A percentile compares a stretch with the other conserved stretches of the same genome.
phyloP scores from a whole-genome alignment of 2,329 filamentous ascomycete genomes.

The Aspergillus ochraceoroseus region DNA sequence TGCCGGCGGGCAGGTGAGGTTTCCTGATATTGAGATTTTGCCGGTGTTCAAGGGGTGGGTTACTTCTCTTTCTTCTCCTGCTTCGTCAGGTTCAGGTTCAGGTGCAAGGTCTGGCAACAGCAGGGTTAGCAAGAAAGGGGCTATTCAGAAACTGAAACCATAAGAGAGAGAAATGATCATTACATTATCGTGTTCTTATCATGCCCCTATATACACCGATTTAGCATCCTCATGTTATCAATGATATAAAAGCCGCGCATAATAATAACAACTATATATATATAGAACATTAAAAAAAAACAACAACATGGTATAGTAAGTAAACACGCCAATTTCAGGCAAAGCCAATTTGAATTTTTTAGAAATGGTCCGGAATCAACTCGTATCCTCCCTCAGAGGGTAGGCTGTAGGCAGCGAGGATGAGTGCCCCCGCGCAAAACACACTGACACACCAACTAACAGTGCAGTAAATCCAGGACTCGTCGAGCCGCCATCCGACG shows the following conservation, averaged over 20 bases:
- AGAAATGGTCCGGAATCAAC: constrained; percentile 53
- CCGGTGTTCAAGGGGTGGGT: constrained; percentile 29
- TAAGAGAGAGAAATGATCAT: not conserved
- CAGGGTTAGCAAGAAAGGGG: not conserved
- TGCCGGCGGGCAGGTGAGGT: constrained; percentile 19
- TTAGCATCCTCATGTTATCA: no score
- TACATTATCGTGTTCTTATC: not conserved
- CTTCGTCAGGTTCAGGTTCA: not conserved
- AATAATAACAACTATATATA: not conserved
- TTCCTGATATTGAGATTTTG: constrained; percentile 42
- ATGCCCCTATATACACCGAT: no score
- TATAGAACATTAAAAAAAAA: no score
- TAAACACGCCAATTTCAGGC: no score
- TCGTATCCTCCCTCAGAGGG: constrained; percentile 84
- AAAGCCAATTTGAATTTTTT: no score
- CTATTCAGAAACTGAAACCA: no score
- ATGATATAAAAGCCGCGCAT: no score
- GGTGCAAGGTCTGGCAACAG: not conserved
- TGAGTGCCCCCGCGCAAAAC: constrained; percentile 54
- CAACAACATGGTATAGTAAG: no score
- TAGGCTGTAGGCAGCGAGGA: constrained; percentile 63
- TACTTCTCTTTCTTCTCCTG: not conserved
- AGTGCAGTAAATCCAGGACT: constrained; percentile 69
- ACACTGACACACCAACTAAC: constrained; percentile 55
- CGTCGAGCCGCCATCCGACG: constrained; percentile 74